Conservation (phyloP, 176 grass and related monocot species). For the Carex scoparia region DNA sequence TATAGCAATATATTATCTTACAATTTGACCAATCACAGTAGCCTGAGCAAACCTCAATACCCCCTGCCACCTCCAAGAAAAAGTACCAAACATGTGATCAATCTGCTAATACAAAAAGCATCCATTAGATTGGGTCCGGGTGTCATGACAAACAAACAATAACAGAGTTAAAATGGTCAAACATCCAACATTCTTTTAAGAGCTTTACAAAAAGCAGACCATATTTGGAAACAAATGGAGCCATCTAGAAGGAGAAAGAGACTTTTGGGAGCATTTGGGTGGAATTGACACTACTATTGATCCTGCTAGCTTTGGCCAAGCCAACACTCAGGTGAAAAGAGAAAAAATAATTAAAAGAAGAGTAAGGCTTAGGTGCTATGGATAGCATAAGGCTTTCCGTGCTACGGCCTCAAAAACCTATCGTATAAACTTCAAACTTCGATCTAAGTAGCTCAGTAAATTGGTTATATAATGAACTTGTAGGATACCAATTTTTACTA, state of each 20-base stretch:
- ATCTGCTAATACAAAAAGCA: not conserved
- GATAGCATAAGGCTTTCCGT: no score
- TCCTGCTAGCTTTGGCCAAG: slow-evolving; percentile 84
- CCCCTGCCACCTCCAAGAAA: not conserved
- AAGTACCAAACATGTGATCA: not conserved
- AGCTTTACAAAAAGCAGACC: slow-evolving; percentile 35
- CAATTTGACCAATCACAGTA: not conserved
- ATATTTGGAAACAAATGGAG: slow-evolving; percentile 96
- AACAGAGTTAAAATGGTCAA: not conserved
- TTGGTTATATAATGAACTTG: no score
- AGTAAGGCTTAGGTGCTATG: no score
- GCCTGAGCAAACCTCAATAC: not conserved
- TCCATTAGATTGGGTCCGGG: not conserved
- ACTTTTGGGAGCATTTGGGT: slow-evolving; percentile 88
- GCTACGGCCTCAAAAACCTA: no score
- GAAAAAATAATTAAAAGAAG: not conserved
- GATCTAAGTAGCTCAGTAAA: no score
- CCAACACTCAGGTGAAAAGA: slow-evolving; percentile 79
- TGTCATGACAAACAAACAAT: slow-evolving; percentile 2
- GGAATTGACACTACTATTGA: slow-evolving; percentile 90
- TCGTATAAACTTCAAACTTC: no score
- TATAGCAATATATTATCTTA: not conserved
- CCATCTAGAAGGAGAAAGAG: slow-evolving; percentile 77
- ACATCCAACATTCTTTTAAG: not conserved
- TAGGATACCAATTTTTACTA: no score